These are phyloP conservation scores for Hygrocybe coccinea DNA, from an alignment of 768 basidiomycete genomes.

Conservation along the genomic window DNA sequence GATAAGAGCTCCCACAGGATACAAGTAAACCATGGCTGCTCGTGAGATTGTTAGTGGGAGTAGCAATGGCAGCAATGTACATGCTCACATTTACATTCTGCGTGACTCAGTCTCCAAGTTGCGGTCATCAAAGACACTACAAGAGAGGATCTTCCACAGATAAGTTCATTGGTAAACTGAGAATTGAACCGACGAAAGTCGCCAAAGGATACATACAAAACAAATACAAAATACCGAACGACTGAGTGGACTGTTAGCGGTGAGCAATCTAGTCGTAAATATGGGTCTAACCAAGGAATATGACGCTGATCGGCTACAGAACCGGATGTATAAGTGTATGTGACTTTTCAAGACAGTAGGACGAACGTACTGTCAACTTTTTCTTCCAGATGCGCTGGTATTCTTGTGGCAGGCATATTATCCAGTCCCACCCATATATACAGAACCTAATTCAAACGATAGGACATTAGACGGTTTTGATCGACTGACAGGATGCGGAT, in stretches of 20 bases:
- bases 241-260: background rate
- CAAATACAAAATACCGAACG: conserved; percentile 24
- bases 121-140: background rate
- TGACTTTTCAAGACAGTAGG: no score
- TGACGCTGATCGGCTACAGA: no score
- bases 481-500: no score
- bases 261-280: no score
- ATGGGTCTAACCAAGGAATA: no score
- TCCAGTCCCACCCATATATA: no score
- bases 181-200: background rate
- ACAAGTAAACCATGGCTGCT: conserved; percentile 20
- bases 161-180: background rate
- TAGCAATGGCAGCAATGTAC: background rate
- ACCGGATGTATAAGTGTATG: no score
- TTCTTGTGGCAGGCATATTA: no score
- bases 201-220: conserved; percentile 13
- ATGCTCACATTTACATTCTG: conserved; percentile 16
- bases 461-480: no score
- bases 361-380: no score
- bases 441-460: no score
- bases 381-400: no score
- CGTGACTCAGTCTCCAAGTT: conserved; percentile 10
- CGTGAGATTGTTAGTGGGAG: background rate
- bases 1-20: conserved; percentile 24
- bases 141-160: background rate